Base-by-base conservation (phyloP, 257 asterid species). In the Buddleja alternifolia region DNA sequence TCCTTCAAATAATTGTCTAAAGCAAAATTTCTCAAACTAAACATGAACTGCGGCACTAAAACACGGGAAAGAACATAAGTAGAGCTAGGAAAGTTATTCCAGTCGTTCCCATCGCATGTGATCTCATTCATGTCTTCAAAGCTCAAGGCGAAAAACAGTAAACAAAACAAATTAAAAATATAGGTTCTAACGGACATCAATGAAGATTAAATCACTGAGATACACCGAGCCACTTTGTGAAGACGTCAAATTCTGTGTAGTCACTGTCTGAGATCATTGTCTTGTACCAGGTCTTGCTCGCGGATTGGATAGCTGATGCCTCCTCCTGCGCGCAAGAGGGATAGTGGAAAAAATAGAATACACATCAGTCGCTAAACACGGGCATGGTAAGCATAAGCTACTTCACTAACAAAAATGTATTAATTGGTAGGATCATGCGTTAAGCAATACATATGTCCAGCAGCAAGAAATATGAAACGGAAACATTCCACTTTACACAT, bases 251-350 rank as follows among this genome's bases (percentile, higher is more conserved):
- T 74, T 85, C 90, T 0, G 90, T 76, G 58, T 85, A 85, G 54
- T 85, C 84, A 1, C 84, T 77, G 48, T 85, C 88, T 4, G 88
- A 82, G 21, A 85, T 85, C 88, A 85, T 85, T 0, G 90, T 82
- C 80, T 85, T 77, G 81, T 75, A 85, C 90, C 90, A 85, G 0
- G 80, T 23, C 60, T 72, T 78, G 42, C 84, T 60, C 7, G 86
- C 83, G 4, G 84, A 69, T 60, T 77, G 73, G 34, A 77, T 73
- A 0, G 78, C 74, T 2, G 78, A 12, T 9, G 84, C 81, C 73
- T 85, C 88, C 83, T 82, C 88, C 90, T 85, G 54, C 11, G 54
- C 11, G 21, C 40, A 25, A n/a, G 25, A 23, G 20, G n/a, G 15
- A 19, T 0, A 57, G 21, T 5, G 29, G 21, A 7, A 16, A 42